phyloP scores from a whole-genome alignment of 176 grass and related monocot genomes.

The Dendrocalamus sinicus region DNA sequence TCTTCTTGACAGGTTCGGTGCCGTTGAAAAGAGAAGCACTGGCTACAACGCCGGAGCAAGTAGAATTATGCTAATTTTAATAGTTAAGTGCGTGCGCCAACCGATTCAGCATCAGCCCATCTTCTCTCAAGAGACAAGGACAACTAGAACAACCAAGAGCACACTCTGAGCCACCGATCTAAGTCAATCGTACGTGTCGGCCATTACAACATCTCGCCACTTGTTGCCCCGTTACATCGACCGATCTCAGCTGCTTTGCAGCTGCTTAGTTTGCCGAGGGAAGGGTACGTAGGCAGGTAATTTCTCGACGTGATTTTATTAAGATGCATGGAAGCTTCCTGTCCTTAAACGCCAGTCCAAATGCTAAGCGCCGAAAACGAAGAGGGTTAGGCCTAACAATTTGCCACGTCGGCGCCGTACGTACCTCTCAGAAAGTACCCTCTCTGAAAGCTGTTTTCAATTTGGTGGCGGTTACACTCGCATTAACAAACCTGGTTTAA shows the following conservation, averaged over 20 bases:
- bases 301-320: background rate
- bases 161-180: background rate
- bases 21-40: background rate
- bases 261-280: background rate
- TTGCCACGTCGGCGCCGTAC: slow-evolving; percentile 21
- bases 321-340: slow-evolving; percentile 38
- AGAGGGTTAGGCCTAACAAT: background rate
- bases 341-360: background rate
- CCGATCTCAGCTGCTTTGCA: background rate
- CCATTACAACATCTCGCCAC: background rate
- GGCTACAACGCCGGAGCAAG: background rate
- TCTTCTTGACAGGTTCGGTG: background rate
- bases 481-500: background rate
- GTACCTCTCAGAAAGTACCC: background rate
- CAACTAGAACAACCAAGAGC: background rate
- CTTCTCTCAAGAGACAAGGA: background rate
- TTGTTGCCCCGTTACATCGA: background rate
- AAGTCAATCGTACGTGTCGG: background rate
- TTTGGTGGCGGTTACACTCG: background rate
- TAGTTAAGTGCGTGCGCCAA: background rate
- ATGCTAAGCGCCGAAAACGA: slow-evolving; percentile 7
- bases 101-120: background rate
- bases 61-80: background rate
- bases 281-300: background rate
- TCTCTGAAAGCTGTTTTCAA: background rate